phyloP scores from a whole-genome alignment of 1,284 basidiomycete genomes.

The Marasmius tenuissimus region DNA sequence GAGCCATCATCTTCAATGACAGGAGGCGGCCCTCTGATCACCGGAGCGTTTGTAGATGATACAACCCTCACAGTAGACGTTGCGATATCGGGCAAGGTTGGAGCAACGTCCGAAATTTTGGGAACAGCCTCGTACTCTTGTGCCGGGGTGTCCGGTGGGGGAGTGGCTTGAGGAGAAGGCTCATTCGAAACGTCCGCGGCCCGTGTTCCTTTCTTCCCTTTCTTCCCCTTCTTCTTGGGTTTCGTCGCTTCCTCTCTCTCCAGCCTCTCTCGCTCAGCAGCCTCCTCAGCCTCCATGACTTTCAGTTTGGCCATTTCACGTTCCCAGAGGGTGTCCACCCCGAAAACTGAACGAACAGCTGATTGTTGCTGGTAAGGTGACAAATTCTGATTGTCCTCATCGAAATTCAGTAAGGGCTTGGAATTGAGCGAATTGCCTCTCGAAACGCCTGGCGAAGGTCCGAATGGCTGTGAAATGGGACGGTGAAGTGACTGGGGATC shows the following conservation, averaged over 20 bases:
- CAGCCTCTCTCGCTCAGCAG: constrained; percentile 42
- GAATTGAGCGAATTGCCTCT: constrained; percentile 49
- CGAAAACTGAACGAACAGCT: constrained; percentile 73
- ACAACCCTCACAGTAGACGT: constrained; percentile 49
- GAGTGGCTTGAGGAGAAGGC: background rate
- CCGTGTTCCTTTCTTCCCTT: constrained; percentile 43
- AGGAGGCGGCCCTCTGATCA: constrained; percentile 44
- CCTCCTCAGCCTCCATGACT: constrained; percentile 65
- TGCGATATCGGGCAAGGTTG: constrained; percentile 15
- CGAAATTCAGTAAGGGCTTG: constrained; percentile 63
- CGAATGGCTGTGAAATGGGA: constrained; percentile 44
- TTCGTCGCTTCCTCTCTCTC: constrained; percentile 45
- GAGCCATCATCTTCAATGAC: constrained; percentile 45
- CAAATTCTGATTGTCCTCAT: constrained; percentile 37
- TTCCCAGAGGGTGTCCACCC: constrained; percentile 81
- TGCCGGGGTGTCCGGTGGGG: background rate
- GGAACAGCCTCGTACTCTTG: background rate
- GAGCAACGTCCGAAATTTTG: constrained; percentile 3
- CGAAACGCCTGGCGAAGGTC: constrained; percentile 35
- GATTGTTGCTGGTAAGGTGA: constrained; percentile 30
- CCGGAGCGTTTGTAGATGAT: constrained; percentile 54
- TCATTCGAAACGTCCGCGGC: constrained; percentile 27
- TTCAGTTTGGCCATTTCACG: constrained; percentile 73
- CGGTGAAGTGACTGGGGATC: constrained; percentile 63
- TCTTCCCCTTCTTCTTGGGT: constrained; percentile 43